Conservation (phyloP, 306 rosid species). For the Cucumis sativus region Cucumber_9930_V3 NC_026655.2:27012001-27012500, state of each 20-base stretch:
- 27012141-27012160: slow-evolving; percentile 77
- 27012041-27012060: slow-evolving; percentile 47
- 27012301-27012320: slow-evolving; percentile 71
- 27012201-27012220: slow-evolving; percentile 39
- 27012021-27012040: slow-evolving; percentile 50
- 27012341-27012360: slow-evolving; percentile 79
- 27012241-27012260: too few relatives aligned
- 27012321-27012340: slow-evolving; percentile 78
- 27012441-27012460: slow-evolving; percentile 74
- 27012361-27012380: slow-evolving; percentile 82
- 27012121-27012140: slow-evolving; percentile 91
- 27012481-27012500: slow-evolving; percentile 59
- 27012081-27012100: slow-evolving; percentile 80
- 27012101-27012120: slow-evolving; percentile 71
- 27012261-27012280: too few relatives aligned
- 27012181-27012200: slow-evolving; percentile 44
- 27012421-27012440: slow-evolving; percentile 52
- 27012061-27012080: slow-evolving; percentile 51
- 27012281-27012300: neutral
- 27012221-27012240: too few relatives aligned
- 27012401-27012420: slow-evolving; percentile 56
- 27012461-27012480: slow-evolving; percentile 43
- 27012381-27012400: slow-evolving; percentile 41
- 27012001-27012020: slow-evolving; percentile 75
- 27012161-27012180: slow-evolving; percentile 80